These are phyloP conservation scores for Linnemannia zychae DNA, from an alignment of 192 early-diverging fungal genomes.

Conservation along the genomic window DNA sequence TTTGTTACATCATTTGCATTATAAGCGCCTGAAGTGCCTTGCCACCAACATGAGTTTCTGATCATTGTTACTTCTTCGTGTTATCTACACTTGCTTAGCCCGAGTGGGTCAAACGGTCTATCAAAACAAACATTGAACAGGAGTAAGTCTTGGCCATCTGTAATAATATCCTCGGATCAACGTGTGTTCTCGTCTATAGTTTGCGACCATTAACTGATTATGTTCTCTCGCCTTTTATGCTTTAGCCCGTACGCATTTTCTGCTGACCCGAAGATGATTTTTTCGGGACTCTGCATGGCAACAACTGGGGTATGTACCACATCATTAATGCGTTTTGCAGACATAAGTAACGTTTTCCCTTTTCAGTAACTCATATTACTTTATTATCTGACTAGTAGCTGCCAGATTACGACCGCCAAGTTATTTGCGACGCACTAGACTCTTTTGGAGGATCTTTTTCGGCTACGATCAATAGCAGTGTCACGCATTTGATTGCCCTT, in stretches of 20 bases:
- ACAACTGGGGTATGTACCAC: constrained; percentile 26
- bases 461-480: background rate
- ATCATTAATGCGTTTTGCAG: background rate
- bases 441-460: constrained; percentile 32
- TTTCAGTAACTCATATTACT: background rate
- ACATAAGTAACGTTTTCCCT: no score
- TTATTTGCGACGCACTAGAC: constrained; percentile 27
- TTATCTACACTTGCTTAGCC: constrained; percentile 8
- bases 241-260: constrained; percentile 29
- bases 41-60: background rate
- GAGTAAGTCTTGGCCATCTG: constrained; percentile 14
- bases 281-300: constrained; percentile 43
- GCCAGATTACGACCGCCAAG: constrained; percentile 32
- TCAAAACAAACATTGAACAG: background rate
- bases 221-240: background rate
- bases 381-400: constrained; percentile 17
- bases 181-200: background rate
- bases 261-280: constrained; percentile 42
- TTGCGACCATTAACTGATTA: background rate
- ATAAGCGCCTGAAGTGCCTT: background rate
- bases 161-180: no score
- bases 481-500: constrained; percentile 43
- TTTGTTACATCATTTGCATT: background rate
- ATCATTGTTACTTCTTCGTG: background rate
- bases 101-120: constrained; percentile 26